Evolutionary conservation across 2,329 filamentous ascomycete genomes (phyloP), one percentile per base, ranked within the genome.

Genomic region (Trichoderma semiorbis): DNA sequence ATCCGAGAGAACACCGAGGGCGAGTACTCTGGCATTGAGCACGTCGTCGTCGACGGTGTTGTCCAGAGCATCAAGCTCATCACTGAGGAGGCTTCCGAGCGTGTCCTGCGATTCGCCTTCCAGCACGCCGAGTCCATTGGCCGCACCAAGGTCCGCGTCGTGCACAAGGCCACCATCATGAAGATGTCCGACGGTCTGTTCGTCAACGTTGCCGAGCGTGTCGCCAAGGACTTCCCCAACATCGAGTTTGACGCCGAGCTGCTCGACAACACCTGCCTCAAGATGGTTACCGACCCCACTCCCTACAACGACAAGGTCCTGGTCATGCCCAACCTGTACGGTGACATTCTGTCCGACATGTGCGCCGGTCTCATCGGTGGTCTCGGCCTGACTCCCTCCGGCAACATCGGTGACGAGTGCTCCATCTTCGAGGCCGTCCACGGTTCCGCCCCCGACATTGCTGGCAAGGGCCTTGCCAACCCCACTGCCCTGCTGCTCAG

Each of bases 131-230:
- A 96, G 84, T 90, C 93, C 78, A 92, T 98, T 80, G 94, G 95
- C 85, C 93, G 93, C 88, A 95, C 91, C 82, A 98, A 98, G 92
- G 95, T 98, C 80, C 94, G 95, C 80, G 95, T 94, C 73, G 95
- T 98, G 75, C 96, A 99, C 92, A 99, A 99, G 90, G 96, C 96
- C 83, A 98, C 96, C 81, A 99, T 99, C 87, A 99, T 99, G 96
- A 99, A 99, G 91, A 97, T 98, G 93, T 95, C 92, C 81, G 96
- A 99, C 83, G 96, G 96, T 86, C 93, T 99, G 74, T 99, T 99
- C 91, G 89, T 99, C 78, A 93, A 89, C 84, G 94, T 92, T 74
- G 96, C 92, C 78, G 87, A 91, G 77, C 89, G 96, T 74, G 90
- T 99, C 77, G 88, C 94, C 83, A 97, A 97, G 90, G 95, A 98